These are phyloP conservation scores for Oryza australiensis DNA, from an alignment of 176 grass and related monocot genomes.

Conservation along the genomic window DNA sequence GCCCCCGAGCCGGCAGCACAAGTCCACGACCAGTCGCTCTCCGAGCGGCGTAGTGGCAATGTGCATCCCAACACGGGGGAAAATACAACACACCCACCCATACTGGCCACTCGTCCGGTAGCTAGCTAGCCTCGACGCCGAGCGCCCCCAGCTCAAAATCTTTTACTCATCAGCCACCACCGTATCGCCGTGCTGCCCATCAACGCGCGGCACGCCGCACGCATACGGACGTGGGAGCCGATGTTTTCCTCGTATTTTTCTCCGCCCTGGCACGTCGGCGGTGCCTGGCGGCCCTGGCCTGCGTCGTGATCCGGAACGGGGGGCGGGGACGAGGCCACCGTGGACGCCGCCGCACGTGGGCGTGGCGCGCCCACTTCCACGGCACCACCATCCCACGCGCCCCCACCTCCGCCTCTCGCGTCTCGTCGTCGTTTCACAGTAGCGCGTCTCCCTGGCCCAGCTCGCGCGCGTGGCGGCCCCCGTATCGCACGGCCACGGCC, in stretches of 20 bases:
- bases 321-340: background rate
- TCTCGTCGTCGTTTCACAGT: background rate
- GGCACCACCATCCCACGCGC: background rate
- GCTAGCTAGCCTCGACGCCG: background rate
- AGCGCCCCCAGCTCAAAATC: slow-evolving; percentile 6
- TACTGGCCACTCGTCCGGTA: background rate
- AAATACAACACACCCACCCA: background rate
- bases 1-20: background rate
- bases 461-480: background rate
- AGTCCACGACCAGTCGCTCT: background rate
- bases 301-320: slow-evolving; percentile 12
- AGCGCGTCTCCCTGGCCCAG: background rate
- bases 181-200: background rate
- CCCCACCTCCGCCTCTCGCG: background rate
- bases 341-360: background rate
- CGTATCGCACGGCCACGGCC: background rate
- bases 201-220: background rate
- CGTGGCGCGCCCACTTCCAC: background rate
- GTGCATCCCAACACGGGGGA: background rate
- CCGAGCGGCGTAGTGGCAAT: background rate
- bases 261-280: background rate
- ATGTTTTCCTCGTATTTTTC: background rate
- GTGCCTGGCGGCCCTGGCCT: too few species aligned
- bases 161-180: slow-evolving; percentile 1
- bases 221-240: background rate